phyloP scores from a whole-genome alignment of 225 moss, liverwort and hornwort genomes.

The Ulota crispa region DNA sequence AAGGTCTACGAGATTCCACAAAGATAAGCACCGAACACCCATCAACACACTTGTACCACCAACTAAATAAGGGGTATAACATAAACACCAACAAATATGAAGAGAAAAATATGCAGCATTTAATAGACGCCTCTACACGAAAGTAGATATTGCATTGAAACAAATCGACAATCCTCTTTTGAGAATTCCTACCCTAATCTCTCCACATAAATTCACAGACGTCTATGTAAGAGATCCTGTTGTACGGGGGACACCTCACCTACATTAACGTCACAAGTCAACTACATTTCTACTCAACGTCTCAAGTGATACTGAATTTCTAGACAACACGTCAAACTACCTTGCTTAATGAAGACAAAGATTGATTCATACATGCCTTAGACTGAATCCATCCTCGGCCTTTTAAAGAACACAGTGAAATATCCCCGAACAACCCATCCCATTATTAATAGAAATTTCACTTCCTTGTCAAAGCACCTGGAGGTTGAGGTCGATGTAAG shows the following conservation, averaged over 20 bases:
- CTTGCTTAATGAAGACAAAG: background rate
- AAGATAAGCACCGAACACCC: constrained; percentile 22
- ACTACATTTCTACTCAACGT: background rate
- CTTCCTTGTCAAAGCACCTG: constrained; percentile 48
- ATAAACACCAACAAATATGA: background rate
- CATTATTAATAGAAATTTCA: background rate
- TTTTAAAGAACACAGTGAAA: background rate
- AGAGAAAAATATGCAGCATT: background rate
- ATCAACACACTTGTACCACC: constrained; percentile 10
- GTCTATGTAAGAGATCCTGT: background rate
- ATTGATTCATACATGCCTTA: background rate
- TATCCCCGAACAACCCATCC: background rate
- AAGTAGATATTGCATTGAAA: background rate
- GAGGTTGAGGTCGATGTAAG: constrained; percentile 98
- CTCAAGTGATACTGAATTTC: background rate
- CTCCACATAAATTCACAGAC: constrained; percentile 4
- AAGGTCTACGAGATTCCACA: constrained; percentile 64
- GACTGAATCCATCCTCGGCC: background rate
- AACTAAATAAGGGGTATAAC: background rate
- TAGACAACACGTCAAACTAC: constrained; percentile 4
- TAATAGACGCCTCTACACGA: constrained; percentile 3
- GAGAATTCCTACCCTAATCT: constrained; percentile 10
- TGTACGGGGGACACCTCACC: background rate
- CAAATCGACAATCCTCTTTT: constrained; percentile 1
- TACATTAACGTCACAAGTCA: constrained; percentile 1